Conservation (phyloP, 176 grass and related monocot species). For the Oryza brachyantha region DNA sequence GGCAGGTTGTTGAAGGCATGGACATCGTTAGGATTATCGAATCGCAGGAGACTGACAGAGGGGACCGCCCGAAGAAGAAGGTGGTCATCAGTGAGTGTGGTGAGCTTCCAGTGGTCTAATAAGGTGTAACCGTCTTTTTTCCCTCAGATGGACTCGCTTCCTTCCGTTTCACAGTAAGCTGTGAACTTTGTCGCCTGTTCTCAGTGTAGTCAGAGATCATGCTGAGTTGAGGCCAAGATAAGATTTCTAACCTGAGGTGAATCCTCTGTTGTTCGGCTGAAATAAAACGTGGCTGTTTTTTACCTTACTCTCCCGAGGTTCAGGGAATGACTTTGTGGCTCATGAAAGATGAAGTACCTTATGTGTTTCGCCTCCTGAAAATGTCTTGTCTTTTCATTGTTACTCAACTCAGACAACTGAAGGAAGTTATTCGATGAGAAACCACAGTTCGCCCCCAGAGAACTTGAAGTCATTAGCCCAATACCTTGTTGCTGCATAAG, state of each 20-base stretch:
- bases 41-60: conserved; percentile 79
- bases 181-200: neutral
- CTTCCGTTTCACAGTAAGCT: neutral
- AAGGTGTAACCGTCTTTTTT: neutral
- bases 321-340: neutral
- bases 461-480: no score
- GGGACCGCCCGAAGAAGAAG: conserved; percentile 84
- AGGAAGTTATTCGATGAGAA: neutral
- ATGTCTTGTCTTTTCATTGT: neutral
- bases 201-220: conserved; percentile 1
- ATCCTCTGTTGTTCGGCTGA: neutral
- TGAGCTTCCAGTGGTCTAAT: conserved; percentile 75
- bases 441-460: neutral
- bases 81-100: conserved; percentile 77
- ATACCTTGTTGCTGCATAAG: neutral
- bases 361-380: neutral
- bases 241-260: conserved; percentile 6
- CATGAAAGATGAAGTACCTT: neutral
- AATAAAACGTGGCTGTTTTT: conserved; percentile 25
- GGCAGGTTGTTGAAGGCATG: conserved; percentile 89
- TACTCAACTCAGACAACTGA: neutral
- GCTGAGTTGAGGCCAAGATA: conserved; percentile 1
- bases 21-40: conserved; percentile 68
- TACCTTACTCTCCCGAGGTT: neutral
- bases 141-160: neutral